These are phyloP conservation scores for Dovyalis caffra DNA, from an alignment of 345 rosid species.

Conservation along the genomic window DNA sequence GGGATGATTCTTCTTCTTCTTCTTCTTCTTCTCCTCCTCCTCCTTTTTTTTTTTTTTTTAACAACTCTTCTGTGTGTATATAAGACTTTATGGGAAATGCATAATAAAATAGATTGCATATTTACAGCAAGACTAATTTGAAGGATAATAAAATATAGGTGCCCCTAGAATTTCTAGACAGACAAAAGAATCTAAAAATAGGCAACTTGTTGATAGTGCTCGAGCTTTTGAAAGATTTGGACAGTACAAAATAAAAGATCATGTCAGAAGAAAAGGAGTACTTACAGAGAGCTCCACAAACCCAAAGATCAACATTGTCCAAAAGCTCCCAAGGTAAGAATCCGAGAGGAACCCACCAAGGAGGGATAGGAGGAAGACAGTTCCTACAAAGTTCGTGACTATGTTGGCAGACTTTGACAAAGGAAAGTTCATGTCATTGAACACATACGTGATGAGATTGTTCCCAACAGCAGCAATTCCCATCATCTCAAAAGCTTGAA, in stretches of 20 bases:
- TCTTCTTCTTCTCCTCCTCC: no score
- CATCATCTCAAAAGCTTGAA: conserved; percentile 70
- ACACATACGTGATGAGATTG: conserved; percentile 73
- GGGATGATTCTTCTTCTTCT: no score
- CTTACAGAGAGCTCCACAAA: conserved; percentile 57
- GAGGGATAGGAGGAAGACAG: conserved; percentile 78
- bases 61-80: background rate
- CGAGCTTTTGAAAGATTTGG: background rate
- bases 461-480: conserved; percentile 79
- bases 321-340: conserved; percentile 67
- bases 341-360: conserved; percentile 88
- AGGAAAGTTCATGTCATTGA: conserved; percentile 71
- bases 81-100: no score
- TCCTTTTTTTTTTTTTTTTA: no score
- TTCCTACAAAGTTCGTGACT: conserved; percentile 85
- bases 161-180: background rate
- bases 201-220: background rate
- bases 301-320: conserved; percentile 54
- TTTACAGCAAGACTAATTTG: no score
- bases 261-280: background rate
- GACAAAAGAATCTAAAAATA: conserved; percentile 12
- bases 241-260: background rate
- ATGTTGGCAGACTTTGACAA: conserved; percentile 71
- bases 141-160: no score
- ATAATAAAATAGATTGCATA: no score